Evolutionary conservation across 1,284 basidiomycete genomes (phyloP), one percentile per base, ranked within the genome.

Genomic region (Pseudozyma thailandica): DNA sequence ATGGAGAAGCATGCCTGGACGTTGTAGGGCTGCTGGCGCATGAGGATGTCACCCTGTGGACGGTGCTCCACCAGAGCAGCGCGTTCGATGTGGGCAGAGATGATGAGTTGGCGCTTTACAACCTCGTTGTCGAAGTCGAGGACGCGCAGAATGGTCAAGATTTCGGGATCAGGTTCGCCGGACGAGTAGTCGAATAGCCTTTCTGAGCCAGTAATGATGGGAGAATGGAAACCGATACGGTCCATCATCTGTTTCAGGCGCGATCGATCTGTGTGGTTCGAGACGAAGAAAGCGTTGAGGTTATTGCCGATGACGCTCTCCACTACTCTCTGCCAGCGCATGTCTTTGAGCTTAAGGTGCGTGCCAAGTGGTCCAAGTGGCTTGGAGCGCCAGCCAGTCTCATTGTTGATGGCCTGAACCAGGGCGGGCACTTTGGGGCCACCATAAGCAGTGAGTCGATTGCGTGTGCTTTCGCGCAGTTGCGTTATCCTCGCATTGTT

Each of bases 31-130:
- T 69, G 52, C 1, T 49, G 63, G 16, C 84, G 82, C 68, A 84
- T 72, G 15, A 84, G 68, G 39, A 21, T 51, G 50, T 81, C 78
- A 26, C 78, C 81, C 7, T 77, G 66, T 13, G 43, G 58, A 59
- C 81, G 79, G 33, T 46, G 41, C 21, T 56, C 52, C 15, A 90
- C 88, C 12, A 98, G 86, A 4, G 92, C 84, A 2, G 86, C 87
- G 16, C 86, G 85, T 82, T 98, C 95, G 53, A 97, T 92, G 39
- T 84, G 84, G 20, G 84, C 84, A 37, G 86, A 84, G 82, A 93
- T 92, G 84, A 98, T 90, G 35, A 98, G 83, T 49, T 94, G 86
- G 46, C 93, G 92, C 26, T 89, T 85, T 3, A 94, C 91, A 56
- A 89, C 89, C 42, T 87, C 87, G 72, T 95, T 86, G 15, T 88